Evolutionary conservation across 2,329 filamentous ascomycete species (phyloP), one percentile per base, ranked within the genome.

Genomic region (Juglanconis juglandina): DNA sequence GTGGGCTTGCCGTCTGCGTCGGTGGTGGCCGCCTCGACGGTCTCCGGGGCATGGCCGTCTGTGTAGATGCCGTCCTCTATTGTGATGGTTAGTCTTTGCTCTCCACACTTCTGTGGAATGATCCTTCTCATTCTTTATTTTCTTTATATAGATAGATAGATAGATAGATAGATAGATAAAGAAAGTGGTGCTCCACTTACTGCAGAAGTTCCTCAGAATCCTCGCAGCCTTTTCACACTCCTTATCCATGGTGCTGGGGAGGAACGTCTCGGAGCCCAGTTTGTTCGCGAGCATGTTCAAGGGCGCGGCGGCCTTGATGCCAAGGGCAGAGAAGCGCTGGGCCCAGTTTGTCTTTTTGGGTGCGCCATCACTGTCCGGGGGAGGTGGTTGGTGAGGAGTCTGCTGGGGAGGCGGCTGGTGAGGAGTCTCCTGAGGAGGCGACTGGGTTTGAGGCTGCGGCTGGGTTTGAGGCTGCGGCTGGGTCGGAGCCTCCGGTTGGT

Each of bases 201-300:
- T 95, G 79, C 92, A 96, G 75, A 97, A 97, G 64, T 87, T 90
- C 70, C 85, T 85, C 33, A 96, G 73, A 52, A 96, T 96, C 11
- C 90, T 80, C 39, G 92, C 92, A 1, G 92, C 91, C 78, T 96
- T 96, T 75, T 96, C 92, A 67, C 89, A 90, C 77, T 96, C 93
- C 73, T 92, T 92, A 71, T 96, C 92, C 65, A 96, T 79, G 1
- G 88, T 88, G 58, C 89, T 91, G 1, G 92, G 92, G 83, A 93
- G 89, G 74, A 96, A 96, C 30, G 90, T 89, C 74, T 96, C 92
- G 52, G 76, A 76, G n/a, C 92, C 92, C 42, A 96, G 79, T 74
- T 89, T 92, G 75, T 96, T 92, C 14, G 88, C 91, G 30, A 96
- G 74, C 62, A 82, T 86, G 71, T 96, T 96, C 69, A 96, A 87